phyloP scores from a whole-genome alignment of 2,329 filamentous ascomycete genomes.

The Uncinocarpus reesii region DNA sequence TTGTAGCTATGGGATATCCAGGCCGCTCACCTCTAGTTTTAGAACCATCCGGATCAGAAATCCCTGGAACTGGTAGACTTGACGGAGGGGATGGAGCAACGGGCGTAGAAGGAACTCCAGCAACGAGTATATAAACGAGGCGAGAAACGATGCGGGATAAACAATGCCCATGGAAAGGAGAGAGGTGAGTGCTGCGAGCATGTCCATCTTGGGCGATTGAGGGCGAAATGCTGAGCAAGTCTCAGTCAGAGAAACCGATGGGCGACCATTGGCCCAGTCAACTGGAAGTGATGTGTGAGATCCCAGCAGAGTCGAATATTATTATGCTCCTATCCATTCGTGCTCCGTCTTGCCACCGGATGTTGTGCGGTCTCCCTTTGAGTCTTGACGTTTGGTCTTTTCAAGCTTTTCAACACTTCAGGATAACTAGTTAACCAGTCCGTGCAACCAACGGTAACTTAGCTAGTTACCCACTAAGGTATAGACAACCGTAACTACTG shows the following conservation, averaged over 20 bases:
- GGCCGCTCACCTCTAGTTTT: constrained; percentile 1
- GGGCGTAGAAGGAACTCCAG: background rate
- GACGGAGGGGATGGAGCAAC: background rate
- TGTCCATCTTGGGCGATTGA: background rate
- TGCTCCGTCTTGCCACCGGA: too few species aligned
- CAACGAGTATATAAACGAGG: background rate
- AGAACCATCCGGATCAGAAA: background rate
- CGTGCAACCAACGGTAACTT: too few species aligned
- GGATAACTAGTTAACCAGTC: too few species aligned
- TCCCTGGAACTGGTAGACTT: background rate
- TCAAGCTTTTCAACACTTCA: background rate
- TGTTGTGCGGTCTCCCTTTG: too few species aligned
- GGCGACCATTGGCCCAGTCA: too few species aligned
- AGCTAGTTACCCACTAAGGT: too few species aligned
- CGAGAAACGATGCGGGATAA: background rate
- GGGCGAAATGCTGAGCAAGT: too few species aligned
- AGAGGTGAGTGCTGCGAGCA: background rate
- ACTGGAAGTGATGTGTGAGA: too few species aligned
- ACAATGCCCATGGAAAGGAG: background rate
- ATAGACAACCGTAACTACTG: too few species aligned
- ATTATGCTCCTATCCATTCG: too few species aligned
- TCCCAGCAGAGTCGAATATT: too few species aligned
- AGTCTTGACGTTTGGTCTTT: background rate
- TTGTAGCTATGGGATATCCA: background rate
- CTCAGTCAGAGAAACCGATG: too few species aligned